Base-by-base conservation (phyloP, 2,329 filamentous ascomycete species). In the Acarospora socialis region DNA sequence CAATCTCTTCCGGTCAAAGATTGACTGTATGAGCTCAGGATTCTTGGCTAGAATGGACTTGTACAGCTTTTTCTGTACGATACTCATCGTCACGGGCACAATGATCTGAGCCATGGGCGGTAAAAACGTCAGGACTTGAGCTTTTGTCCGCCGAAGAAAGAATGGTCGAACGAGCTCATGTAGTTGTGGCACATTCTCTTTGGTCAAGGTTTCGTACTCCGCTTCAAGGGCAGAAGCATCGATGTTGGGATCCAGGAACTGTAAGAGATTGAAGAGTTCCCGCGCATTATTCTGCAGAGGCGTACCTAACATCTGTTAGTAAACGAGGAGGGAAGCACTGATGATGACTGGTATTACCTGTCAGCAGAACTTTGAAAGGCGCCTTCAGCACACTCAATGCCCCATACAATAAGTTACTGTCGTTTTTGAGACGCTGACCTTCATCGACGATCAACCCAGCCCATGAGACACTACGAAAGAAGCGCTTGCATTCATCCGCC, bases 61-160 rank as follows among this genome's bases (percentile, higher is more conserved):
- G 59, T 90, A 93, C 1, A 98, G 66, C 50, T 83, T 90, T 60
- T 93, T 90, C 51, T 98, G 92, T 8, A 98, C 63, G 9, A 83
- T 66, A 2, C 81, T 86, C 86, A 95, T 94, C 2, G 81, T 86
- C n/a, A 98, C 77, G 0, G 90, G 90, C 4, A 98, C 60, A 39
- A 98, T 95, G 44, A 98, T 84, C 48, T 95, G 87, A 1, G 81
- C 78, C 72, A 98, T 84, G 0, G 87, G 77, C 1, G 90, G 90
- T 7, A 98, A 62, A 54, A 94, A 93, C 22, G 81, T 87, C 32
- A 98, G 63, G 0, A 94, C 87, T 39, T 87, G 77, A 8, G 76
- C 76, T 52, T 98, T 98, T 2, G 90, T 95, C 26, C 90, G 76
- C 28, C 77, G 69, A 18, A 78, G 54, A 45, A 79, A 76, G 51